Evolutionary conservation across 352 stramenopile species (phyloP).

Genomic region (Phytophthora fragariae): DNA sequence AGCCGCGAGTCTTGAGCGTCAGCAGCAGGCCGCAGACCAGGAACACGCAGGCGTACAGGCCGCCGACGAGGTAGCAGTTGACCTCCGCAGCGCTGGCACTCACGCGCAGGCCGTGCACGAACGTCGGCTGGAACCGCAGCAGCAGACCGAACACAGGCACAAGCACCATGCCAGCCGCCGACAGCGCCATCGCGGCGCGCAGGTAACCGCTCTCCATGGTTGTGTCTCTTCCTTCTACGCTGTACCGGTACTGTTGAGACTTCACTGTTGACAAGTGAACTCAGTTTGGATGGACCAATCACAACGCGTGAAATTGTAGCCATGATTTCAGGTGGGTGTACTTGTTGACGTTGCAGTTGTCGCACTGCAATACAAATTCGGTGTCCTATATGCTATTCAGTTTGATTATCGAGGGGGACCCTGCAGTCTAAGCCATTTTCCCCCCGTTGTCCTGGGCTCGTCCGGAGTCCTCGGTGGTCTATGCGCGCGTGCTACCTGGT

Average conservation of each 20-base stretch:
- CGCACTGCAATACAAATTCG: not conserved
- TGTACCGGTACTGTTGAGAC: no score
- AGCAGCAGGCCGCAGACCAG: slow-evolving; percentile 41
- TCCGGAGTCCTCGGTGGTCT: slow-evolving; percentile 9
- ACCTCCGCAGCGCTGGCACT: slow-evolving; percentile 48
- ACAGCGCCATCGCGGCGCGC: slow-evolving; percentile 53
- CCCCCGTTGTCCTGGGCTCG: not conserved
- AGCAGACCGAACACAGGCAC: slow-evolving; percentile 68
- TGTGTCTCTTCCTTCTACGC: slow-evolving; percentile 23
- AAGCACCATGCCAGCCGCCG: slow-evolving; percentile 53
- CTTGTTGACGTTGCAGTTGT: slow-evolving; percentile 3
- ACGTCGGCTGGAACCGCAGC: slow-evolving; percentile 62
- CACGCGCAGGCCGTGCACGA: slow-evolving; percentile 62
- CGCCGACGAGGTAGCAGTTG: slow-evolving; percentile 72
- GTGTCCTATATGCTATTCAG: slow-evolving; percentile 32
- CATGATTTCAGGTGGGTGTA: slow-evolving; percentile 7
- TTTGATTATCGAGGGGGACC: not conserved
- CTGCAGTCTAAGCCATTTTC: slow-evolving; percentile 12
- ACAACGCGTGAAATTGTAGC: slow-evolving; percentile 15
- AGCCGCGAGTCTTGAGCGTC: slow-evolving; percentile 25
- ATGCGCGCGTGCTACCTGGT: slow-evolving; percentile 29
- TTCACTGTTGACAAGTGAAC: slow-evolving; percentile 22
- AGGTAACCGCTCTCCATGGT: slow-evolving; percentile 52
- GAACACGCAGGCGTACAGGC: slow-evolving; percentile 57
- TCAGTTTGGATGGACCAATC: slow-evolving; percentile 25